Base-by-base conservation (phyloP, 202 grass and related monocot genomes). In the Dendrocalamus latiflorus region DNA sequence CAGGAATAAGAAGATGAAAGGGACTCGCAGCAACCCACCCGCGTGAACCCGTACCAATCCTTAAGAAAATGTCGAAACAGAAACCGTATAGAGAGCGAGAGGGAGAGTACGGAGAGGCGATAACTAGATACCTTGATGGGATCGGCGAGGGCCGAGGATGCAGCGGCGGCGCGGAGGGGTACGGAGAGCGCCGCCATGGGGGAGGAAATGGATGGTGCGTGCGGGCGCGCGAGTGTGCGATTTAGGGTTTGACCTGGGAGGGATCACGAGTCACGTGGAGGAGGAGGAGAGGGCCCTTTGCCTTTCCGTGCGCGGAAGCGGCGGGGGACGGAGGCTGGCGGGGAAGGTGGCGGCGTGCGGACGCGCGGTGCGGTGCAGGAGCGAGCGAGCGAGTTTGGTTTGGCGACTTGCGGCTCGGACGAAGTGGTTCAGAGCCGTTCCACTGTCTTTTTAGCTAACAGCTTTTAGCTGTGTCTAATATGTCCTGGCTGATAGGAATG, bases 171-270 rank as follows among this genome's bases (percentile, higher is more conserved):
- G 78, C 89, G 86, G 68, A 99, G 70, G 56, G 92, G 75, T 36
- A 77, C 80, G 48, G 93, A 95, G 77, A 87, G 88, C 80, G 96
- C 68, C 82, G 89, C 91, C 84, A 93, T 81, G 58, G 17, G 53
- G 28, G 30, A n/a, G 25, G 38, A 6, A 42, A 17, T 33, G 74
- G 68, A 6, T 26, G 38, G 77, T 9, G 39, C 48, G 34, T 36
- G 34, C 34, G 34, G 34, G 34, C 34, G 34, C 34, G 34, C 34
- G 34, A 36, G 34, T 36, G 34, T 36, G 34, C 1, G 63, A 25
- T 48, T 62, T 66, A 76, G 85, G 75, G 67, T 85, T 89, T 85
- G 82, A 65, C 72, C 56, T 38, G 12, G 34, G 58, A 25, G 56
- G 22, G 5, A n/a, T 75, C 53, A 60, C 73, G 73, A 44, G 6